Conservation (phyloP, 129 eudicot genomes). For the Smallanthus sonchifolius region DNA sequence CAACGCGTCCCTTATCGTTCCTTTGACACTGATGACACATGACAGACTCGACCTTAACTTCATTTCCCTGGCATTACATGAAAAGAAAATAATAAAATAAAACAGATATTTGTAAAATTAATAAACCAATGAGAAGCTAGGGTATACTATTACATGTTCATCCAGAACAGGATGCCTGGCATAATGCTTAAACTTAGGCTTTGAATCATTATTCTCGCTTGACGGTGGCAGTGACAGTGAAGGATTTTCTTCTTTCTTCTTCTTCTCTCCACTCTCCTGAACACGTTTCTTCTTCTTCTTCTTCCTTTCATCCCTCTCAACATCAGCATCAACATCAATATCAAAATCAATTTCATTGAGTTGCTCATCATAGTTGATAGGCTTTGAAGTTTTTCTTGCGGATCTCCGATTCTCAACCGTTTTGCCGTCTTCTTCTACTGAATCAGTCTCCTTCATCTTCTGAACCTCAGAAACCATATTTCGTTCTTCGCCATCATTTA, state of each 20-base stretch:
- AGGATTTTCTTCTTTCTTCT: background rate
- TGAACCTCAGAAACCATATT: background rate
- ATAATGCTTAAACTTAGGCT: background rate
- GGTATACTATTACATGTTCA: constrained; percentile 15
- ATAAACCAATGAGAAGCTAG: background rate
- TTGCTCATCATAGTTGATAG: background rate
- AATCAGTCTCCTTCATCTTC: no score
- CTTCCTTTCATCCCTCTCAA: no score
- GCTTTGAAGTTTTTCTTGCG: background rate
- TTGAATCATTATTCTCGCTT: background rate
- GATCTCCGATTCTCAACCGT: background rate
- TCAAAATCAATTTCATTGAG: no score
- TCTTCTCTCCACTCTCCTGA: background rate
- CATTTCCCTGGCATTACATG: constrained; percentile 30
- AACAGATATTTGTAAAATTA: background rate
- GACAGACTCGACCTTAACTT: constrained; percentile 3
- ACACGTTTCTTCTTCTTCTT: no score
- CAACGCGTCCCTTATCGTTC: constrained; percentile 78
- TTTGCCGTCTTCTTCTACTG: background rate
- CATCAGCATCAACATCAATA: no score
- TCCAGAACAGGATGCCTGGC: constrained; percentile 2
- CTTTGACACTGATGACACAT: constrained; percentile 94
- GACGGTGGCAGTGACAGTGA: no score
- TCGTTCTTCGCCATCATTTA: background rate
- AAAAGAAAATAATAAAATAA: background rate